These are phyloP conservation scores for Carex pumila DNA, from an alignment of 176 grass and related monocot genomes.

Conservation along the genomic window DNA sequence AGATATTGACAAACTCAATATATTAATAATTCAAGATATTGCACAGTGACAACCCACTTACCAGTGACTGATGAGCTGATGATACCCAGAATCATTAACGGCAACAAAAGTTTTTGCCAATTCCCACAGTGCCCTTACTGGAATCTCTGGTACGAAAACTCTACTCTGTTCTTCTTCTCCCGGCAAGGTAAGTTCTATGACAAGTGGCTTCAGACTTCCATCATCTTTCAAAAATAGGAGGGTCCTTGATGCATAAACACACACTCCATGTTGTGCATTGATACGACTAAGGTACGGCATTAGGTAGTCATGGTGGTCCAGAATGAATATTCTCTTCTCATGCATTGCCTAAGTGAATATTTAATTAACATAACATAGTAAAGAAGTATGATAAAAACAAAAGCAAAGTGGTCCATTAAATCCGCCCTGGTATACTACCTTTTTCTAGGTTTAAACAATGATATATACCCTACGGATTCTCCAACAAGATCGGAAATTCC, in stretches of 20 bases:
- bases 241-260: conserved; percentile 85
- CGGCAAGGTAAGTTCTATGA: conserved; percentile 70
- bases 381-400: neutral
- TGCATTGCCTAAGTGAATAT: conserved; percentile 39
- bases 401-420: neutral
- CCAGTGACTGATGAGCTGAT: conserved; percentile 98
- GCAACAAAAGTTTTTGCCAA: conserved; percentile 81
- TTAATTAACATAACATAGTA: neutral
- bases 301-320: conserved; percentile 94
- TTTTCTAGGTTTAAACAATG: neutral
- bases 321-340: conserved; percentile 43
- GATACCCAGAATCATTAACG: conserved; percentile 88
- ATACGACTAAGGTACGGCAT: conserved; percentile 75
- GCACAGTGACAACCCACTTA: conserved; percentile 7
- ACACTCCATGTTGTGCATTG: conserved; percentile 42
- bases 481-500: neutral
- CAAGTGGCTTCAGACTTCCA: conserved; percentile 46
- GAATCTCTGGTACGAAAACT: conserved; percentile 48
- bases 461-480: neutral
- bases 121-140: conserved; percentile 37
- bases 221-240: conserved; percentile 67
- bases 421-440: neutral
- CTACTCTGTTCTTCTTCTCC: conserved; percentile 33
- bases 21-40: neutral
- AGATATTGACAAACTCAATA: neutral